A percentile compares a stretch with the other conserved stretches of the same genome.
These are phyloP conservation scores for Sclerotinia nivalis DNA, from an alignment of 2,329 filamentous ascomycete species.

Conservation along the genomic window DNA sequence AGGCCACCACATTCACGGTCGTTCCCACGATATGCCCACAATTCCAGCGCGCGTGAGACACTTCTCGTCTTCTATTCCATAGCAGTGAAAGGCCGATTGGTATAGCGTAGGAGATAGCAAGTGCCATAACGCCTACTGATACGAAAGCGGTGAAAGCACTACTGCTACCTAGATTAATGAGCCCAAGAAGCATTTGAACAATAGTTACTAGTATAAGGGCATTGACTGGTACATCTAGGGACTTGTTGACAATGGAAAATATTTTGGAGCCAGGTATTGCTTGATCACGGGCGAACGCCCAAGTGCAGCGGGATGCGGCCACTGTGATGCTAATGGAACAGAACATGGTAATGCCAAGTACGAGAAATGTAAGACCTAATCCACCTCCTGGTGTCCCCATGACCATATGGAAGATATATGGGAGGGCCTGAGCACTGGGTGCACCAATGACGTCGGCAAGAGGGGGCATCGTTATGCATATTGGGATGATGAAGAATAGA, in stretches of 20 bases:
- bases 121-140: slow-evolving; percentile 68
- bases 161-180: slow-evolving; percentile 67
- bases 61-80: slow-evolving; percentile 58
- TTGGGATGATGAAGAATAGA: slow-evolving; percentile 53
- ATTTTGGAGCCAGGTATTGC: slow-evolving; percentile 63
- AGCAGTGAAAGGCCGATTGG: slow-evolving; percentile 69
- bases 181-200: slow-evolving; percentile 66
- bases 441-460: slow-evolving; percentile 48
- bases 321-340: slow-evolving; percentile 55
- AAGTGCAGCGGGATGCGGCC: slow-evolving; percentile 61
- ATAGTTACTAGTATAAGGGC: slow-evolving; percentile 60
- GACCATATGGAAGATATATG: slow-evolving; percentile 52
- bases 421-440: slow-evolving; percentile 51
- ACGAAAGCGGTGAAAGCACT: slow-evolving; percentile 72
- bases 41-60: slow-evolving; percentile 58
- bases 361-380: slow-evolving; percentile 51
- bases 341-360: slow-evolving; percentile 53
- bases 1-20: slow-evolving; percentile 57
- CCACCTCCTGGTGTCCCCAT: slow-evolving; percentile 52
- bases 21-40: slow-evolving; percentile 59
- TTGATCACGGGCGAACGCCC: slow-evolving; percentile 67
- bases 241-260: slow-evolving; percentile 62
- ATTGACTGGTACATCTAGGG: slow-evolving; percentile 64
- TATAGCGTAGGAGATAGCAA: slow-evolving; percentile 73
- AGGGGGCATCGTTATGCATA: slow-evolving; percentile 52